Evolutionary conservation across 176 grass and related monocot species (phyloP).

Genomic region (Musa beccarii): DNA sequence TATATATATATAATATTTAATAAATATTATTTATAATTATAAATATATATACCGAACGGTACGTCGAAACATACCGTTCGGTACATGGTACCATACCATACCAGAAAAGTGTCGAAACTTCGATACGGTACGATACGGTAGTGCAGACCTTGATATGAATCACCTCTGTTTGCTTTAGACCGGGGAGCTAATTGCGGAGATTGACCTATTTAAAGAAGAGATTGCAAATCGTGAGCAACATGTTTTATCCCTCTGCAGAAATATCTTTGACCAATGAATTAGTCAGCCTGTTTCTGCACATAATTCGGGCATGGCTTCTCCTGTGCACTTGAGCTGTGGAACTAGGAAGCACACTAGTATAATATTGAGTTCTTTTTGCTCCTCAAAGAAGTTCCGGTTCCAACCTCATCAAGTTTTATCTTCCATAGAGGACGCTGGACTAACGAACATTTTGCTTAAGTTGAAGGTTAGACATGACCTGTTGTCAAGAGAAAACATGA

Average conservation of each 20-base stretch:
- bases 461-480: slow-evolving; percentile 47
- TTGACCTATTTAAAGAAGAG: slow-evolving; percentile 91
- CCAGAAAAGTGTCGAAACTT: too few species aligned
- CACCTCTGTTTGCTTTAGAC: slow-evolving; percentile 34
- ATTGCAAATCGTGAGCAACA: slow-evolving; percentile 80
- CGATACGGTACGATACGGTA: too few species aligned
- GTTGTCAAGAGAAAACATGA: slow-evolving; percentile 34
- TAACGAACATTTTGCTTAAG: slow-evolving; percentile 44
- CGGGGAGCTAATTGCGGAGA: slow-evolving; percentile 74
- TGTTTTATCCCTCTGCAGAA: slow-evolving; percentile 86
- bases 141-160: too few species aligned
- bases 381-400: slow-evolving; percentile 74
- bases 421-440: slow-evolving; percentile 37
- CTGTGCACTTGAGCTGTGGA: slow-evolving; percentile 48
- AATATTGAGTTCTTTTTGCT: slow-evolving; percentile 88
- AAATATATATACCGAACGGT: too few species aligned
- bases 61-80: too few species aligned
- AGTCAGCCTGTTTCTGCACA: slow-evolving; percentile 55
- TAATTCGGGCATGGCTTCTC: slow-evolving; percentile 73
- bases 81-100: too few species aligned
- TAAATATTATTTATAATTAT: too few species aligned
- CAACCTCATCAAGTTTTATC: slow-evolving; percentile 69
- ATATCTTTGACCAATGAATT: slow-evolving; percentile 76
- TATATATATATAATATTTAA: too few species aligned
- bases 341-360: slow-evolving; percentile 53